These are phyloP conservation scores for Graphium sp. DNA, from an alignment of 2,329 filamentous ascomycete genomes.

Conservation along the genomic window DNA sequence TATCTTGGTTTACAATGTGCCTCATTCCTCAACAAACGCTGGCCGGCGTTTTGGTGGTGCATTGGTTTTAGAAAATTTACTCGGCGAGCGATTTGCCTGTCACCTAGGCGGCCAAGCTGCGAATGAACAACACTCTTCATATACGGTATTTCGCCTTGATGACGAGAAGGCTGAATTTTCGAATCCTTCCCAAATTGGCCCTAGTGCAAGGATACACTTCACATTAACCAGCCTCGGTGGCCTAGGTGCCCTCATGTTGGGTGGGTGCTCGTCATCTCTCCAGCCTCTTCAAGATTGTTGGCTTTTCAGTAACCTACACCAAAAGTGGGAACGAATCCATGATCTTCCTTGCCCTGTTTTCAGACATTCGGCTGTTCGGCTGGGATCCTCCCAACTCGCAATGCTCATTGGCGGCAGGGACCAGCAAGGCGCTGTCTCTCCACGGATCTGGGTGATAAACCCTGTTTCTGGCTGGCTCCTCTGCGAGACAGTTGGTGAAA, in stretches of 20 bases:
- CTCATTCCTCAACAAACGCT: no score
- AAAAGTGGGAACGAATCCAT: slow-evolving; percentile 45
- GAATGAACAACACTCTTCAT: no score
- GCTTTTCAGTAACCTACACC: slow-evolving; percentile 39
- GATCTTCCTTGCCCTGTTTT: slow-evolving; percentile 57
- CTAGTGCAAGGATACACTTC: slow-evolving; percentile 51
- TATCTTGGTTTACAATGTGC: no score
- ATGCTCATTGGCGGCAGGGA: slow-evolving; percentile 48
- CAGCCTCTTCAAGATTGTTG: slow-evolving; percentile 58
- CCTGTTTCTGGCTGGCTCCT: slow-evolving; percentile 26
- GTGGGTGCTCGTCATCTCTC: slow-evolving; percentile 64
- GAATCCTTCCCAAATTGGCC: no score
- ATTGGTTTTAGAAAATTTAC: no score
- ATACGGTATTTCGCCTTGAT: no score
- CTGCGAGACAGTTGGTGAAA: slow-evolving; percentile 18
- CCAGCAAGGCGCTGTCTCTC: slow-evolving; percentile 26
- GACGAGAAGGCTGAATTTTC: no score
- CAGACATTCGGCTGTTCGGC: slow-evolving; percentile 48
- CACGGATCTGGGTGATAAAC: slow-evolving; percentile 35
- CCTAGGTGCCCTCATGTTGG: slow-evolving; percentile 46
- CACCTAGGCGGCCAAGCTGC: no score
- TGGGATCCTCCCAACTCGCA: slow-evolving; percentile 29
- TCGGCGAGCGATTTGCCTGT: no score
- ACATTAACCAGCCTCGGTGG: slow-evolving; percentile 50
- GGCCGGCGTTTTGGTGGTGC: no score